Evolutionary conservation across 345 rosid genomes (phyloP).

Genomic region (Raphanus sativus): DNA sequence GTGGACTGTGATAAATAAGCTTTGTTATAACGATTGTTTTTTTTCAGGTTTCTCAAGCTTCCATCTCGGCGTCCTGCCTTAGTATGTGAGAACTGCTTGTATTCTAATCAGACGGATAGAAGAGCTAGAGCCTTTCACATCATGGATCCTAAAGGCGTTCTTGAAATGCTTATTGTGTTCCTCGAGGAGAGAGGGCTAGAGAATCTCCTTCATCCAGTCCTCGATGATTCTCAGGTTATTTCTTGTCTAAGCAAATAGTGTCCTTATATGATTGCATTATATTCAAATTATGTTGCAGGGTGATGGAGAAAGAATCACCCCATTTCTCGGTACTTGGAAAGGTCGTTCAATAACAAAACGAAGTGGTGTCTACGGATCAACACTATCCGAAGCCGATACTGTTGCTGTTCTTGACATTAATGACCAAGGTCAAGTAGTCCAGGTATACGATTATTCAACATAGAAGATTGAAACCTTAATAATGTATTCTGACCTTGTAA

Average conservation of each 20-base stretch:
- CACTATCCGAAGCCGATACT: slow-evolving; percentile 69
- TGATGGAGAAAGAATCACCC: slow-evolving; percentile 47
- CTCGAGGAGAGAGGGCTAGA: slow-evolving; percentile 68
- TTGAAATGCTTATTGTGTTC: slow-evolving; percentile 83
- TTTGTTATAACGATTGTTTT: background rate
- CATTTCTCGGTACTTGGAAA: slow-evolving; percentile 88
- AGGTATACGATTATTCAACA: slow-evolving; percentile 46
- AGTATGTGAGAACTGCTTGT: slow-evolving; percentile 86
- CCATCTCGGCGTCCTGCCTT: slow-evolving; percentile 76
- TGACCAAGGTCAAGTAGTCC: slow-evolving; percentile 59
- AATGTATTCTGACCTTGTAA: background rate
- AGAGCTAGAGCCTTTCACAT: slow-evolving; percentile 89
- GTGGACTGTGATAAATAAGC: background rate
- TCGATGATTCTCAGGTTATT: slow-evolving; percentile 38
- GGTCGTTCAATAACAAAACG: slow-evolving; percentile 81
- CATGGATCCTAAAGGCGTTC: slow-evolving; percentile 76
- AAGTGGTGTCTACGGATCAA: slow-evolving; percentile 91
- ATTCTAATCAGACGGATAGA: slow-evolving; percentile 62
- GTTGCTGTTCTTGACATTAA: slow-evolving; percentile 61
- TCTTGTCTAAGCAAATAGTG: background rate
- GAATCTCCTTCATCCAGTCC: slow-evolving; percentile 49
- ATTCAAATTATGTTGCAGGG: slow-evolving; percentile 41
- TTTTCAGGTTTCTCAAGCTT: slow-evolving; percentile 70
- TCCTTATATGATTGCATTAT: background rate
- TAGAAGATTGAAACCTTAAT: too few relatives aligned